Base-by-base conservation (phyloP, 257 asterid species). In the Nicotiana benthamiana region DNA sequence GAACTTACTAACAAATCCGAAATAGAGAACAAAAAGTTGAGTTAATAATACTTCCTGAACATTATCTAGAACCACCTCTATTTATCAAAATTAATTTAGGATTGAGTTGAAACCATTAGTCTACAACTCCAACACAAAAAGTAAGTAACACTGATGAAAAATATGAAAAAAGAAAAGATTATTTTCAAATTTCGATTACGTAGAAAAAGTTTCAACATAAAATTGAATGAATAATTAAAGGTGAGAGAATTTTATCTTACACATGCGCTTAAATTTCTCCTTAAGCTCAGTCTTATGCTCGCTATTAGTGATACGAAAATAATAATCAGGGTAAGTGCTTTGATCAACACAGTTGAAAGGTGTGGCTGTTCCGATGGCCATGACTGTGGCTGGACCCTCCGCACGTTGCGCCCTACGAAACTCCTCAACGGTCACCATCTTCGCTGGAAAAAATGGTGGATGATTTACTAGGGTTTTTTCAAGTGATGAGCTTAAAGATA, bases 291-390 rank as follows among this genome's bases (percentile, higher is more conserved):
- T 74, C 88, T 36, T 88, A 11, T 93, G 96, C 28, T 93, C 92
- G 56, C 97, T 93, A 0, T 93, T 82, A 0, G 97, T 92, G 85
- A 93, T 85, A n/a, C 93, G 93, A 28, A 93, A 93, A 66, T 92
- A 93, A 80, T 82, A 92, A 54, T 93, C 97, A 0, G 97, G 88
- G 74, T 90, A 92, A 0, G 90, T 57, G 88, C 89, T 86, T 79
- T 93, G 97, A 8, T 93, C 92, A 2, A 90, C 88, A 54, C 97
- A 92, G 28, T 93, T 93, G 0, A 87, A n/a, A 1, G 97, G 97
- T 0, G 88, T 89, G 0, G 97, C 88, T 0, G 94, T 93, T 9
- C 97, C 97, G 6, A 93, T 93, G 4, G 97, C 97, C 67, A 93
- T 1, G 80, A 93, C 59, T 1, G 91, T 92, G n/a, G 97, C 97